Percentiles rank a stretch among this genome's conserved stretches.
phyloP scores from a whole-genome alignment of 2,329 filamentous ascomycete genomes.

The Claviceps paspali region DNA sequence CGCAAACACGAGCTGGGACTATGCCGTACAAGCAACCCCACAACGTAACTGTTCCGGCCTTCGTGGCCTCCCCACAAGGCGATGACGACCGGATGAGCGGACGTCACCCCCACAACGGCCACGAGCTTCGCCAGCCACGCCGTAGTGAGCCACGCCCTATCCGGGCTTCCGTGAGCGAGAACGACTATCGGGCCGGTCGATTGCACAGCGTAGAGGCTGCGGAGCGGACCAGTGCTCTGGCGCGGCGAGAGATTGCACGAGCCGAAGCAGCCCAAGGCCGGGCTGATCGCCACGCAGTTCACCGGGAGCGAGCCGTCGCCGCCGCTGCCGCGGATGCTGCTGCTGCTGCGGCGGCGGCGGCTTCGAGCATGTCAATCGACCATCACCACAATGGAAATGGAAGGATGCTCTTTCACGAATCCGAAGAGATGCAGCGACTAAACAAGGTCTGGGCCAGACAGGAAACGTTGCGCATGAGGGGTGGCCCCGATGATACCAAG shows the following conservation, averaged over 20 bases:
- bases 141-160: slow-evolving; percentile 21
- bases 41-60: slow-evolving; percentile 9
- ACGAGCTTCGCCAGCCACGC: slow-evolving; percentile 28
- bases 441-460: slow-evolving; percentile 42
- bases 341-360: slow-evolving; percentile 11
- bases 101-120: slow-evolving; percentile 14
- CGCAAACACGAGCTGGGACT: slow-evolving; percentile 27
- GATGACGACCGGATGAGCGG: slow-evolving; percentile 6
- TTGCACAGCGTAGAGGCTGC: slow-evolving; percentile 17
- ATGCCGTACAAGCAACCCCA: slow-evolving; percentile 12
- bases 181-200: slow-evolving; percentile 9
- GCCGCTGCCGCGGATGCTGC: slow-evolving; percentile 16
- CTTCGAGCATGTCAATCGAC: slow-evolving; percentile 8
- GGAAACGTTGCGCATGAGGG: slow-evolving; percentile 29
- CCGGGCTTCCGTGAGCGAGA: slow-evolving; percentile 14
- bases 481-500: slow-evolving; percentile 35
- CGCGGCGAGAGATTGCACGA: slow-evolving; percentile 35
- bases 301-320: slow-evolving; percentile 22
- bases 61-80: slow-evolving; percentile 11
- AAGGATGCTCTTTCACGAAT: slow-evolving; percentile 27
- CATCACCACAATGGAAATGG: slow-evolving; percentile 12
- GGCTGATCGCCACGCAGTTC: slow-evolving; percentile 30
- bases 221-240: slow-evolving; percentile 33
- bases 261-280: slow-evolving; percentile 36
- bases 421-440: slow-evolving; percentile 32